These are phyloP conservation scores for Boletus coccyginus DNA, from an alignment of 768 basidiomycete species.

Conservation along the genomic window DNA sequence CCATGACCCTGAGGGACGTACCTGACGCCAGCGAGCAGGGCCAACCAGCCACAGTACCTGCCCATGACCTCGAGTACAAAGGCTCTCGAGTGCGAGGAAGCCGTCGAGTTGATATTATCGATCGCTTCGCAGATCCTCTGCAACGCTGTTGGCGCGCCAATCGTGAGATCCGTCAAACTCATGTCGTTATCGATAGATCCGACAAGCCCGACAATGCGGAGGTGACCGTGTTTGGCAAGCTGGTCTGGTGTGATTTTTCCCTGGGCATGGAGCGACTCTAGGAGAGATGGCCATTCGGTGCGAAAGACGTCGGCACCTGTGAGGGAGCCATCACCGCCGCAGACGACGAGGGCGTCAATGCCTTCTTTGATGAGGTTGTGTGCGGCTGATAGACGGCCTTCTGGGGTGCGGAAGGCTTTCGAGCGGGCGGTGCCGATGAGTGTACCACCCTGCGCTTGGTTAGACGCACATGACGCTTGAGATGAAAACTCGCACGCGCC, in stretches of 20 bases:
- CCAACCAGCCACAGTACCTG: constrained; percentile 99
- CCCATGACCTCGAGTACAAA: constrained; percentile 99
- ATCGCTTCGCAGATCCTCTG: constrained; percentile 97
- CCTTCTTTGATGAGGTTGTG: constrained; percentile 93
- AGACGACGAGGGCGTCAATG: constrained; percentile 95
- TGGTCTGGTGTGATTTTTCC: constrained; percentile 81
- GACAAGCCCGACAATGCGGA: constrained; percentile 97
- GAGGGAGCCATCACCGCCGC: constrained; percentile 95
- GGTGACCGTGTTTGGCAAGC: constrained; percentile 67
- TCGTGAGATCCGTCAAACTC: constrained; percentile 96
- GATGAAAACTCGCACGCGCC: constrained; percentile 40
- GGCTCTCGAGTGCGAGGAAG: constrained; percentile 91
- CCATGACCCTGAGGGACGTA: constrained; percentile 32
- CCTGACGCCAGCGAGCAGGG: constrained; percentile 90
- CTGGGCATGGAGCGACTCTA: constrained; percentile 61
- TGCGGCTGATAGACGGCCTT: constrained; percentile 88
- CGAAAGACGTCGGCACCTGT: constrained; percentile 95
- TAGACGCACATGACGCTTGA: neutral
- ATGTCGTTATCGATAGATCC: constrained; percentile 99
- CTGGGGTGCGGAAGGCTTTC: constrained; percentile 74
- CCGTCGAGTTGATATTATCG: constrained; percentile 97
- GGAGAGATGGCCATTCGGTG: constrained; percentile 89
- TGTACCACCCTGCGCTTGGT: constrained; percentile 72
- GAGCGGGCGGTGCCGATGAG: constrained; percentile 94
- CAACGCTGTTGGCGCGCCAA: constrained; percentile 92